Evolutionary conservation across 2,329 filamentous ascomycete genomes (phyloP), one percentile per base, ranked within the genome.

Genomic region (Zymoseptoria brevis): DNA sequence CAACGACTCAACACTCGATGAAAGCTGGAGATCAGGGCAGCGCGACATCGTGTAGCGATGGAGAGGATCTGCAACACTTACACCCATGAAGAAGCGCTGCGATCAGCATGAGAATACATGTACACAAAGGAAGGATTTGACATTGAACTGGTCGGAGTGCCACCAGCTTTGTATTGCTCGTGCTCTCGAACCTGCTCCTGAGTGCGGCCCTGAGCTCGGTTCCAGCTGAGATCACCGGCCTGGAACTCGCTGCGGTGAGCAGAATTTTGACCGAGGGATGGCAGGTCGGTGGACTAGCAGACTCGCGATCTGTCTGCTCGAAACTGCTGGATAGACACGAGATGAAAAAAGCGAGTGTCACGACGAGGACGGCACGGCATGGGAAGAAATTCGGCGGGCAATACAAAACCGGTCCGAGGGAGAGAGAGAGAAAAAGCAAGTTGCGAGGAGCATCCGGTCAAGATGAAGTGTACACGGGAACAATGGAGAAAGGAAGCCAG

Each of bases 161-260:
- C 22, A 24, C 22, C 22, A 4, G 22, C 22, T 24, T 24, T 24
- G 22, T 24, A 24, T 24, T 79, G 52, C 70, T 77, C 24, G 73
- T 82, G n/a, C 58, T 81, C 19, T 70, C 80, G 60, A 84, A 79
- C 73, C 78, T 92, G 59, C 76, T 79, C 29, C 74, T 90, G 59
- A 87, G 85, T 63, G 80, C 83, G 16, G 68, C 85, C 19, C 80
- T 89, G 6, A 88, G 88, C 73, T 83, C 84, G 52, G 70, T 87
- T 55, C 77, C 83, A 6, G 80, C 83, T 53, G 79, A 82, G 45
- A 79, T 84, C 62, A 85, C 83, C 5, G 78, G 80, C 16, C 83
- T 81, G 5, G 86, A 92, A 72, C 77, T 96, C 49, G 84, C 85
- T 1, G 76, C 77, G 26, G 81, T 93, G 60, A n/a, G n/a, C n/a